Evolutionary conservation across 331 rosid species (phyloP), one percentile per base, ranked within the genome.

Genomic region (Rosa hybrid): DNA sequence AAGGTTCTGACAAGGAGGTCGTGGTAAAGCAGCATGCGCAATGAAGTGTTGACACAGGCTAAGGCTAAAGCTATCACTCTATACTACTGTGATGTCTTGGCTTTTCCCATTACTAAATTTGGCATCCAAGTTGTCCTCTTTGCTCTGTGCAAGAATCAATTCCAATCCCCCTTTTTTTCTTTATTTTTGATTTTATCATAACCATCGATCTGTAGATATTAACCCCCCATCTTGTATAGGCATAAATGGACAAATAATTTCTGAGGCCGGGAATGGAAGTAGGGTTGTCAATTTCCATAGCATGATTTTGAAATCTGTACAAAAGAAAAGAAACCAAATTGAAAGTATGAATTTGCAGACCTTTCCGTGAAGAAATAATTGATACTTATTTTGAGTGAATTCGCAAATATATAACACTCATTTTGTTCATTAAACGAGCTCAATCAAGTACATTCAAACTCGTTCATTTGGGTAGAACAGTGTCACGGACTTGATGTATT

Each of bases 1-100:
- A 68, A 82, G 81, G 74, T 71, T 82, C 88, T 89, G 93, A 84
- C 91, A 87, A 48, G 48, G 38, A 62, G 83, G 94, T 87, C 89
- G 88, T 87, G 84, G 57, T 87, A 89, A 84, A 85, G 39, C 9
- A 77, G 90, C 90, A 90, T 83, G 89, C 91, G 89, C 77, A 65
- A 54, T 72, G 76, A 21, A 59, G 65, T 21, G 63, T 10, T 21
- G 38, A 59, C 21, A 67, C 13, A 38, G 23, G 72, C 48, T 67
- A 67, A 16, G 21, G 44, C 45, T 67, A 38, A 39, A 17, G 46
- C 48, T 34, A 39, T 23, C 0, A 14, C 45, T 5, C 21, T 1
- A 12, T 1, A 1, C 45, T 14, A 38, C 6, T 14, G 18, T 20
- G 39, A 16, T 67, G 72, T 67, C 72, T 67, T 38, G 77, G 51